Evolutionary conservation across 257 asterid species (phyloP).

Genomic region (Solanum chilense): DNA sequence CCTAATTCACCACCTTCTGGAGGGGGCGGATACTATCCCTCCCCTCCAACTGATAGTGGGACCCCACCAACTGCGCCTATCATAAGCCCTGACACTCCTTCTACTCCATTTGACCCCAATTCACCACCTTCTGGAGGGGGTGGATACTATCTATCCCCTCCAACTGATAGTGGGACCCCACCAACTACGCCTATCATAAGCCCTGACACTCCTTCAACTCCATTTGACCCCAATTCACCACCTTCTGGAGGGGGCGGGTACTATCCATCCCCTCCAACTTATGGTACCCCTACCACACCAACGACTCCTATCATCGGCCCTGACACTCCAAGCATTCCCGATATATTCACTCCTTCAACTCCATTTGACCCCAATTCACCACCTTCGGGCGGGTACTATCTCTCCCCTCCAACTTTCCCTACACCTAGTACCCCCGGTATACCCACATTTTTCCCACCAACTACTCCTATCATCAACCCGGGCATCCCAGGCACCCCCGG

Average conservation of each 20-base stretch:
- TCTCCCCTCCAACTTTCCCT: neutral
- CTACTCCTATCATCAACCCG: conserved; percentile 16
- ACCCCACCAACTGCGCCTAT: neutral
- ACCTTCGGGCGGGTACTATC: conserved; percentile 18
- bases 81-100: neutral
- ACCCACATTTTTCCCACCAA: conserved; percentile 18
- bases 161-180: neutral
- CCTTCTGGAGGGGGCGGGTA: neutral
- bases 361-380: conserved; percentile 82
- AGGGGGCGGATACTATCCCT: neutral
- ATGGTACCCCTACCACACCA: neutral
- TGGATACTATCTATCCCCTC: neutral
- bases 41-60: conserved; percentile 9
- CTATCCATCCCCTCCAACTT: neutral
- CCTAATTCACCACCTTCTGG: neutral
- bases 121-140: neutral
- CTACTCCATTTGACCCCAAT: neutral
- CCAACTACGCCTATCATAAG: neutral
- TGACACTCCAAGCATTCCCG: conserved; percentile 26
- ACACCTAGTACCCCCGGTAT: neutral
- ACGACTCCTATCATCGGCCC: conserved; percentile 4
- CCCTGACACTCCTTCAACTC: neutral
- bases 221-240: neutral
- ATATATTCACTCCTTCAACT: conserved; percentile 40
- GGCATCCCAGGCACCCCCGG: conserved; percentile 33